Base-by-base conservation (phyloP, 176 grass and related monocot species). In the Paspalum notatum region DNA sequence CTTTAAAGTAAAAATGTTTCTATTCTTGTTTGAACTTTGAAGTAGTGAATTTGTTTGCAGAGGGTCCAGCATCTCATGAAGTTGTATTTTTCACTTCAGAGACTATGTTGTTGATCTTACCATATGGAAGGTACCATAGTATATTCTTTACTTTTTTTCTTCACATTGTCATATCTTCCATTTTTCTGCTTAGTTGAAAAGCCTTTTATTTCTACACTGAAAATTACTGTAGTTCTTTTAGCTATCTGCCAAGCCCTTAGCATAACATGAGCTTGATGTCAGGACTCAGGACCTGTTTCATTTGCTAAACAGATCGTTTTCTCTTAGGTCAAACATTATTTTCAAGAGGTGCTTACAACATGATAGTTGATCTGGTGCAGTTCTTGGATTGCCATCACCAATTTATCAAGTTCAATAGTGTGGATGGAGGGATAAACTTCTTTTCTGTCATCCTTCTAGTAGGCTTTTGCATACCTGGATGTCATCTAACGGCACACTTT, bases 51-150 rank as follows among this genome's bases (percentile, higher is more conserved):
- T 94, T 84, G 68, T 52, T 76, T 92, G 72, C 88, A 98, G 95
- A 98, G 90, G 92, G 90, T 98, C 82, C 92, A 98, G 21, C 86
- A 93, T 98, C 81, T 98, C 62, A 98, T 95, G 81, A 98, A 94
- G 81, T 95, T 91, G 76, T 98, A 95, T 50, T 93, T 98, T 93
- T 89, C 90, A 93, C 67, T 98, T 95, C 88, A 92, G 95, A 93
- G 95, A 95, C 66, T 98, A 94, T 75, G 86, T 32, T 32, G 32
- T 93, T 72, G 95, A 98, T 80, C 90, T 98, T 90, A 91, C 93
- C 79, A 91, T 98, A 82, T 93, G 81, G 90, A 98, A 98, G 93
- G 95, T 98, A 91, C n/a, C 69, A 47, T 10, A 26, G 22, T 44
- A 32, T 32, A 32, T 70, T 46, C 12, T 25, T 13, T 71, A 40